Base-by-base conservation (phyloP, 2,329 filamentous ascomycete species). In the Alternaria gaisen region DNA sequence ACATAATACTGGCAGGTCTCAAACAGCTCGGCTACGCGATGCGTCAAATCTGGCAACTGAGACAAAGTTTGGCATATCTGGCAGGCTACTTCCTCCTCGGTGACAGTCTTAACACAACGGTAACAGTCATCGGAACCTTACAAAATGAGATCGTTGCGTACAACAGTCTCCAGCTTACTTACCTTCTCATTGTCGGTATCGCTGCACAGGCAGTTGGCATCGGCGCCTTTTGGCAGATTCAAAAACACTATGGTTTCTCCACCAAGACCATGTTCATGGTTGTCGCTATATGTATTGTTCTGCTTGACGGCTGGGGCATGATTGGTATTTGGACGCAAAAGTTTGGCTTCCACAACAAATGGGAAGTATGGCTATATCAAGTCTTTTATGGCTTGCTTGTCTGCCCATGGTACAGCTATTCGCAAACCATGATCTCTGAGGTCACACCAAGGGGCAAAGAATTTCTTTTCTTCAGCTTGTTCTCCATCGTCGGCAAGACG, bases 231-330 rank as follows among this genome's bases (percentile, higher is more conserved):
- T 91, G 87, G 85, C 79, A 79, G 53, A 79, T 88, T 11, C 89
- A 91, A 72, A 84, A 85, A 63, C 81, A 81, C n/a, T 88, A 83
- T 71, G 74, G 82, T 2, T 80, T 91, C 4, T 82, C 83, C 43
- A 89, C 88, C 1, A 91, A 91, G 74, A 85, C 84, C 16, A 91
- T 91, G 88, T 90, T 91, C 80, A 88, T 89, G 70, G 79, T 82
- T 9, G 83, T 90, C 57, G 88, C 87, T 64, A 75, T 89, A 3
- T 83, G 80, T 36, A 90, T 90, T 63, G 82, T 90, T 14, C 64
- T 90, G 0, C 83, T 90, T 0, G 85, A 86, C 61, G 82, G 79
- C 53, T 87, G 85, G 85, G 85, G 85, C 36, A 86, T 87, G 83
- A 83, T 87, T 38, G 85, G 85, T 1, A 85, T 86, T 56, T 86